Evolutionary conservation across 495 filamentous ascomycete species (phyloP).

Genomic region (Aspergillus asperescens): DNA sequence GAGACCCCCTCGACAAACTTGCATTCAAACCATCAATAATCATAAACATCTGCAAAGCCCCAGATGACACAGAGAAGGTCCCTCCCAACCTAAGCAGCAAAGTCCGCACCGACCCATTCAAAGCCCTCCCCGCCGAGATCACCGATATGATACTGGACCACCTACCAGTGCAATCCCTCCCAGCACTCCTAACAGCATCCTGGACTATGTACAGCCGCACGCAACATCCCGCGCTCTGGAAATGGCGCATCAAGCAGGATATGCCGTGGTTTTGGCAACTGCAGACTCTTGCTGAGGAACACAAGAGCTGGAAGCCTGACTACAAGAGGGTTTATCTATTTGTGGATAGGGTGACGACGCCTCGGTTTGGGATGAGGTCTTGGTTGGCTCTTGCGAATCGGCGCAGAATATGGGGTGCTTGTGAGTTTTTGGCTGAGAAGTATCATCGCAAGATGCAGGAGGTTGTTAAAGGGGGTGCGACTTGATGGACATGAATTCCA

Average conservation of each 20-base stretch:
- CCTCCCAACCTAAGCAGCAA: not conserved
- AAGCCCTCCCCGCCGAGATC: not conserved
- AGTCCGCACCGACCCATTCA: not conserved
- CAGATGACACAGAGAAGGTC: not conserved
- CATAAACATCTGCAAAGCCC: not conserved
- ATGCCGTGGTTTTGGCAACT: slow-evolving; percentile 3
- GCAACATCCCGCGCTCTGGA: not conserved
- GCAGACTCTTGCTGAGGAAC: not conserved
- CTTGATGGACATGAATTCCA: too few relatives aligned
- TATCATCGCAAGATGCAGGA: slow-evolving; percentile 25
- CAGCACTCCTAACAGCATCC: not conserved
- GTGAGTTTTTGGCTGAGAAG: not conserved
- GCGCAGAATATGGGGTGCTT: slow-evolving; percentile 1
- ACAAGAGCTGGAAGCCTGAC: not conserved
- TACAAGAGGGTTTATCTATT: not conserved
- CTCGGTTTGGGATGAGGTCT: not conserved
- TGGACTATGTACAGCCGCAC: not conserved
- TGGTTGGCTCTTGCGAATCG: not conserved
- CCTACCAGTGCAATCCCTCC: not conserved
- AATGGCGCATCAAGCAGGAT: not conserved
- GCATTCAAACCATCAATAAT: not conserved
- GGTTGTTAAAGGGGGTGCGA: too few relatives aligned
- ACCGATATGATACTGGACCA: not conserved
- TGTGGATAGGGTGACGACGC: not conserved
- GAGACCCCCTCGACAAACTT: not conserved